Base-by-base conservation (phyloP, 352 stramenopile genomes). In the Pythium aphanidermatum region DNA sequence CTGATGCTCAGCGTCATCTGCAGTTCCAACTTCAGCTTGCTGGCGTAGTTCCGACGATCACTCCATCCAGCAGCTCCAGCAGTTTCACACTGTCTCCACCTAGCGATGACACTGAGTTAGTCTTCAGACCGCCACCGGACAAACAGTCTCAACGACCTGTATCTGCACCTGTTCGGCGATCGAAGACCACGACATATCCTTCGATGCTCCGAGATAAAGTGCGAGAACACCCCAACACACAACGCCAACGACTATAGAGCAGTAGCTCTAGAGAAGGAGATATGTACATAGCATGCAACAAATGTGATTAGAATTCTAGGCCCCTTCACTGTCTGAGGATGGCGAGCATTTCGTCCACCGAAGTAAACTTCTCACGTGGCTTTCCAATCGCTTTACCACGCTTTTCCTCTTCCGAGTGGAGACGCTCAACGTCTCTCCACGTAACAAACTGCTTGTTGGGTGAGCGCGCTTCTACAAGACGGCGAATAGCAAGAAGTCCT, bases 301-400 rank as follows among this genome's bases (percentile, higher is more conserved):
- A n/a, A n/a, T n/a, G n/a, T n/a, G n/a, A n/a, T n/a, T n/a, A n/a
- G n/a, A n/a, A n/a, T n/a, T n/a, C n/a, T n/a, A n/a, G n/a, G 29
- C 38, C 12, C 32, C 10, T 46, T 4, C 21, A 5, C 23, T 21
- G 19, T 20, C 4, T 32, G 47, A 68, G 32, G 69, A 68, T 17
- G 38, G 40, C 14, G 2, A 94, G 59, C 82, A 94, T 94, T 35
- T 85, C 77, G 2, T 66, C 55, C 11, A 95, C 68, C 1, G 65
- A 83, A n/a, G 74, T 88, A 26, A 94, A 52, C 48, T 94, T 93
- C 49, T 93, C 83, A 21, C 80, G 74, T 8, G 79, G 74, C 45
- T 92, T 95, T 6, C 79, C 74, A 0, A 67, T 32, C 0, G 60
- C 41, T 46, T 71, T 53, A 2, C 83, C 83, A 11, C 77, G 82